A percentile compares a stretch with the other conserved stretches of the same genome.
Evolutionary conservation across 1,139 yeast species (phyloP).

Genomic region (Pneumocystis wakefieldiae): DNA sequence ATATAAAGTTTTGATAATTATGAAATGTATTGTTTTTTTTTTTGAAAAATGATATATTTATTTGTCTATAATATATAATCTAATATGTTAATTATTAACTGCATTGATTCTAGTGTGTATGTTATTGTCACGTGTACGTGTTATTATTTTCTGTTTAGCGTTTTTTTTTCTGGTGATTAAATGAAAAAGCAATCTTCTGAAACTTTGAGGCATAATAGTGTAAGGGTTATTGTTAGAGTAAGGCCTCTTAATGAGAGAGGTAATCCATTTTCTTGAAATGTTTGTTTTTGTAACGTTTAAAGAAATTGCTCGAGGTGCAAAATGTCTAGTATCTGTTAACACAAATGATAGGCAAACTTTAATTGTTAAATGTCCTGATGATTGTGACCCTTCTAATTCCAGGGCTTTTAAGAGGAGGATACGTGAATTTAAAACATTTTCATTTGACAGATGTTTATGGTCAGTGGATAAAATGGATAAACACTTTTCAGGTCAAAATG

Average conservation of each 20-base stretch:
- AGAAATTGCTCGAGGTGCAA: slow-evolving; percentile 17
- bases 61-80: background rate
- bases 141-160: background rate
- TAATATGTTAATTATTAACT: background rate
- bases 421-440: slow-evolving; percentile 13
- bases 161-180: background rate
- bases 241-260: slow-evolving; percentile 23
- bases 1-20: background rate
- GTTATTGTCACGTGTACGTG: background rate
- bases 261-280: background rate
- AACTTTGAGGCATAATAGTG: slow-evolving; percentile 18
- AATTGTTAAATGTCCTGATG: slow-evolving; percentile 18
- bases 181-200: background rate
- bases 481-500: slow-evolving; percentile 25
- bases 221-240: slow-evolving; percentile 28
- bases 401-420: slow-evolving; percentile 3
- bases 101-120: background rate
- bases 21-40: background rate
- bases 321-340: slow-evolving; percentile 16
- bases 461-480: slow-evolving; percentile 1
- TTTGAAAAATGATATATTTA: background rate
- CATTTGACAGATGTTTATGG: slow-evolving; percentile 7
- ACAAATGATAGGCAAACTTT: slow-evolving; percentile 18
- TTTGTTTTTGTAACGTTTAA: slow-evolving; percentile 13
- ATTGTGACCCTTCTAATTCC: slow-evolving; percentile 4